A percentile compares a stretch with the other conserved stretches of the same genome.
Evolutionary conservation across 352 stramenopile species (phyloP).

Genomic region (Pythium insidiosum): DNA sequence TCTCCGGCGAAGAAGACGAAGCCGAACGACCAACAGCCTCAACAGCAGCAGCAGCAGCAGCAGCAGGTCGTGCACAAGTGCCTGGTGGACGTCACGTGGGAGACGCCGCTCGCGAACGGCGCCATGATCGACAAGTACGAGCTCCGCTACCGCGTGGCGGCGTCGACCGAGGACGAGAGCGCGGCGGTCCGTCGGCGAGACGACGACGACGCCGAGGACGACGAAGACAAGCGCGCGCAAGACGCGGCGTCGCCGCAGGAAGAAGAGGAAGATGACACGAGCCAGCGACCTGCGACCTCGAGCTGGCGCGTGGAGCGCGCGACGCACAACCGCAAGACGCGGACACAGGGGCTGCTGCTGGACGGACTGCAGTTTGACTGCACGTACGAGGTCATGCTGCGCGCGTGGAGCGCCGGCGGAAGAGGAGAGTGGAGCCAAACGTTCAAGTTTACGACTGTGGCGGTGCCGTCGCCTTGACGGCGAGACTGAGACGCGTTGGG

Average conservation of each 20-base stretch:
- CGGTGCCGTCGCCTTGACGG: constrained; percentile 8
- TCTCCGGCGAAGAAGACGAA: constrained; percentile 9
- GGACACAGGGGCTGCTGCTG: constrained; percentile 26
- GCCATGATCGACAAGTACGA: constrained; percentile 70
- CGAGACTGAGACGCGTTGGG: constrained; percentile 24
- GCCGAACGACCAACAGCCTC: too few species aligned
- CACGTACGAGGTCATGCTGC: constrained; percentile 52
- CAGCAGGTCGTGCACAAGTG: constrained; percentile 64
- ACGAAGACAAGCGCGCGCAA: too few species aligned
- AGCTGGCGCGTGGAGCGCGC: constrained; percentile 34
- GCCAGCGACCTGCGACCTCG: too few species aligned
- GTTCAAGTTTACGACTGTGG: constrained; percentile 28
- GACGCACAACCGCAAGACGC: constrained; percentile 32
- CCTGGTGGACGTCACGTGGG: constrained; percentile 34
- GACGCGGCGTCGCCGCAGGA: too few species aligned
- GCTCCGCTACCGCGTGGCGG: constrained; percentile 37
- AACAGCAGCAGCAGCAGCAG: too few species aligned
- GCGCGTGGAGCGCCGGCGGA: constrained; percentile 45
- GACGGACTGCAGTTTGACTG: constrained; percentile 49
- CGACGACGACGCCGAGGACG: constrained; percentile 5
- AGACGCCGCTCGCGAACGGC: constrained; percentile 57
- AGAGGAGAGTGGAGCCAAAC: constrained; percentile 47
- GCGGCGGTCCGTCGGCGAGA: too few species aligned
- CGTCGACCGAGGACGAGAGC: too few species aligned
- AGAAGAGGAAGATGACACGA: too few species aligned